A percentile compares a stretch with the other conserved stretches of the same genome.
Conservation (phyloP, 2,329 filamentous ascomycete species). For the Pyrenophora teres region DNA sequence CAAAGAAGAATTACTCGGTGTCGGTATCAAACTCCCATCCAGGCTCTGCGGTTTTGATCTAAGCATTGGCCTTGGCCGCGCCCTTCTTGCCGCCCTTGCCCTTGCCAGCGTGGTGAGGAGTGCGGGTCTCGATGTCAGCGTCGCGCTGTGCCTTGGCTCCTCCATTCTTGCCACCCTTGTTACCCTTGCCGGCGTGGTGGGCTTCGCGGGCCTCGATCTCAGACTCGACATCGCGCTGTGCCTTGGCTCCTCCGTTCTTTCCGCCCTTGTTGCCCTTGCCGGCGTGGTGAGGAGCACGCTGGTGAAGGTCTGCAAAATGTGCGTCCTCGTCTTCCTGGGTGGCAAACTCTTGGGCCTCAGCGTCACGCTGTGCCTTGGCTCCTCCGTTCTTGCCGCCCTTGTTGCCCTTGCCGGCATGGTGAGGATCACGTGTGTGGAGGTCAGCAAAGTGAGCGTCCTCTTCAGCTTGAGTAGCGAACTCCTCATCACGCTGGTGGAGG, state of each 20-base stretch:
- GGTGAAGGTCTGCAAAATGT: slow-evolving; percentile 18
- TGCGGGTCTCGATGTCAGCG: neutral
- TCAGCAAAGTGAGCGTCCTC: too few species aligned
- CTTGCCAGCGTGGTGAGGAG: slow-evolving; percentile 12
- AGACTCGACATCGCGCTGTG: neutral
- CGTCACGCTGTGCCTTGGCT: neutral
- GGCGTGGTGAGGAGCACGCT: slow-evolving; percentile 7
- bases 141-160: neutral
- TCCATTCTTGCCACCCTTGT: neutral
- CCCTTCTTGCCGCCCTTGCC: slow-evolving; percentile 8
- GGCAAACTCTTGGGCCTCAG: neutral
- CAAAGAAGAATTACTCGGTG: too few species aligned
- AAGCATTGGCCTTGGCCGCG: slow-evolving; percentile 11
- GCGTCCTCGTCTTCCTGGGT: slow-evolving; percentile 11
- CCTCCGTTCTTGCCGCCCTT: neutral
- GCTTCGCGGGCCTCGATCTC: neutral
- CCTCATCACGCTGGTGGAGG: slow-evolving; percentile 12
- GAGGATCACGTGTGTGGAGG: neutral
- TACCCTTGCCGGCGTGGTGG: slow-evolving; percentile 11
- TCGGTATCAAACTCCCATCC: too few species aligned
- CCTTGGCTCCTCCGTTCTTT: neutral
- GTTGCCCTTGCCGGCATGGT: slow-evolving; percentile 10
- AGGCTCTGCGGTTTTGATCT: too few species aligned
- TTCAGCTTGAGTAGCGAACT: neutral
- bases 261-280: slow-evolving; percentile 6